A percentile compares a stretch with the other conserved stretches of the same genome.
Evolutionary conservation across 169 alveolate genomes (phyloP).

Genomic region (Plasmodium gonderi): DNA sequence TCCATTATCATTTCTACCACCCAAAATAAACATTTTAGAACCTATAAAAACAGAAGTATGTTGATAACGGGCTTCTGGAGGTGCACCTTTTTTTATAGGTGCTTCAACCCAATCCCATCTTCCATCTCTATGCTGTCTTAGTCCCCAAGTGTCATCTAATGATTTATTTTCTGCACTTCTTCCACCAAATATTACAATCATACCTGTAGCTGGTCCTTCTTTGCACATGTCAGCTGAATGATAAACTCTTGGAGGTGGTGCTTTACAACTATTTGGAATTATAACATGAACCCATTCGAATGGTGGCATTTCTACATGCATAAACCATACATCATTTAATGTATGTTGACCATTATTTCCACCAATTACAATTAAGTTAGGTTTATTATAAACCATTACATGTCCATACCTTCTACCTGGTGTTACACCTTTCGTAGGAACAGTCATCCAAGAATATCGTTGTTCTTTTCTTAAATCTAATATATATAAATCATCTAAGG

Average conservation of each 20-base stretch:
- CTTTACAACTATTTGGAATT: constrained; percentile 84
- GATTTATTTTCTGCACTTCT: constrained; percentile 95
- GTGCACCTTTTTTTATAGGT: constrained; percentile 91
- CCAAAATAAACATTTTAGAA: constrained; percentile 93
- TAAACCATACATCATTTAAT: constrained; percentile 97
- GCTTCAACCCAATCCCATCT: constrained; percentile 99
- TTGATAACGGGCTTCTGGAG: constrained; percentile 94
- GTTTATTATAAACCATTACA: constrained; percentile 96
- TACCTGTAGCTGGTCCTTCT: constrained; percentile 99
- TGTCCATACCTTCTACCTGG: constrained; percentile 99
- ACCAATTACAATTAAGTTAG: constrained; percentile 96
- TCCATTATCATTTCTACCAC: constrained; percentile 96
- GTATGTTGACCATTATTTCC: constrained; percentile 98
- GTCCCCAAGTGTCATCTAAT: constrained; percentile 98
- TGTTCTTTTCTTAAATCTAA: constrained; percentile 96
- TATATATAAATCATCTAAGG: constrained; percentile 96
- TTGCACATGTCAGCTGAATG: constrained; percentile 90
- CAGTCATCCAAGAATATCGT: constrained; percentile 96
- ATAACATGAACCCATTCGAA: constrained; percentile 95
- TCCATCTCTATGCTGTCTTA: constrained; percentile 99
- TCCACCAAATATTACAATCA: constrained; percentile 99
- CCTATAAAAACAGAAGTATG: constrained; percentile 92
- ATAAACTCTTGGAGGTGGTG: constrained; percentile 96
- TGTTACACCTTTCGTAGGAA: constrained; percentile 97
- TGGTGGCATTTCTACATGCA: constrained; percentile 97